Evolutionary conservation across 768 basidiomycete genomes (phyloP), one percentile per base, ranked within the genome.

Genomic region (Suillus hirtellus): DNA sequence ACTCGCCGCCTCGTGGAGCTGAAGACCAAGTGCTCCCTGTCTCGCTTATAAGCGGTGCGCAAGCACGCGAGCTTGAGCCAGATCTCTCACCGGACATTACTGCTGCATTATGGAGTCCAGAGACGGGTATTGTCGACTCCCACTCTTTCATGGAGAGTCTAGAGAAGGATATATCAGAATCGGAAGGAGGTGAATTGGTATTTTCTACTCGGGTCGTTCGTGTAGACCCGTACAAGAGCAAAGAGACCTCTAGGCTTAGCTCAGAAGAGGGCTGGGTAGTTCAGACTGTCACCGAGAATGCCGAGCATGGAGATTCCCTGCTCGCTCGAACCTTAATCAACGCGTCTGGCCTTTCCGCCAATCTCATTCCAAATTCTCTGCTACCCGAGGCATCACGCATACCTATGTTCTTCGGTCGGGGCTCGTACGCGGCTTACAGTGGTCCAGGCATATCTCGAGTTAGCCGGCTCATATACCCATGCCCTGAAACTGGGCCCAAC

Each of bases 101-200:
- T 0, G 82, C 81, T 10, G 94, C 95, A 2, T 74, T 99, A 35
- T 89, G 88, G 82, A 92, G 89, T 61, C 89, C 92, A 10, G 86
- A 88, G 69, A 96, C 95, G 0, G 97, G 97, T 2, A 96, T 99
- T 65, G 75, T 99, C 0, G 90, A 96, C 74, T 92, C 93, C 0
- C 93, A 96, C 78, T 73, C 85, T 4, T 77, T 96, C 60, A 93
- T 98, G 87, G 82, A 87, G 69, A 87, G 86, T 65, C 77, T 99
- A 58, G 95, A 96, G 73, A 84, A 82, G 69, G 93, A 97, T 60
- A 87, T 99, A 60, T 74, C 77, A 19, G 88, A 93, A 7, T 84
- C 87, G 2, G 89, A 87, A 44, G 80, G 75, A 15, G 89, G 88
- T 7, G 83, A 89, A 59, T 77, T 97, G 11, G 90, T 89, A 1